These are phyloP conservation scores for Rhizoclosmatium hyalinum DNA, from an alignment of 371 early-diverging fungal species.

Conservation along the genomic window DNA sequence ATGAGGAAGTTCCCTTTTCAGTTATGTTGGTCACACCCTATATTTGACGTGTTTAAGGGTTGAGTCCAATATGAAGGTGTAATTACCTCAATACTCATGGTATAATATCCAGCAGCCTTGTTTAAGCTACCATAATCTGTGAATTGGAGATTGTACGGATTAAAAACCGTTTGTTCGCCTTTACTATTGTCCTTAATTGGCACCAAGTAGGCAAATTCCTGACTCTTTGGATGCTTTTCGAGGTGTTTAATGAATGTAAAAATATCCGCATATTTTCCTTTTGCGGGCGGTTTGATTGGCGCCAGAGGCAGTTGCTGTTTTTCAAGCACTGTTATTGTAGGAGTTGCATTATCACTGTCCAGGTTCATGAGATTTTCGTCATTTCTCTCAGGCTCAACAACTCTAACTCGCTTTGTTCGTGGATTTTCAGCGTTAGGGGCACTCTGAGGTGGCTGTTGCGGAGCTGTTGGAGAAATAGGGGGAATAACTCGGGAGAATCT, in stretches of 20 bases:
- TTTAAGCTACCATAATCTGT: conserved; percentile 40
- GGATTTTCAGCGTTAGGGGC: not conserved
- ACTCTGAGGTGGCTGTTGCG: not conserved
- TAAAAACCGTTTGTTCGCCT: conserved; percentile 33
- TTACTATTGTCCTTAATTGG: conserved; percentile 23
- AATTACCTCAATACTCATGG: conserved; percentile 45
- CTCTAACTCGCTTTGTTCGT: conserved; percentile 17
- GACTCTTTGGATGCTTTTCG: conserved; percentile 32
- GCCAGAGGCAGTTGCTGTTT: not conserved
- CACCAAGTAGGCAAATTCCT: conserved; percentile 47
- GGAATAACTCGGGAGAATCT: conserved; percentile 10
- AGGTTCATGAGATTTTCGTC: not conserved
- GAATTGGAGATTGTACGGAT: conserved; percentile 50
- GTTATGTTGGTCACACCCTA: conserved; percentile 50
- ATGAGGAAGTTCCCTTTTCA: conserved; percentile 39
- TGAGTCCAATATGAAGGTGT: not conserved
- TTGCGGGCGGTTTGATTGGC: not conserved
- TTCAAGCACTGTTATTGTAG: not conserved
- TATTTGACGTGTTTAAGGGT: not conserved
- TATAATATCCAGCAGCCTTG: conserved; percentile 43
- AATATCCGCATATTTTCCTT: conserved; percentile 15
- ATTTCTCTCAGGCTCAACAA: conserved; percentile 8
- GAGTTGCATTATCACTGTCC: not conserved
- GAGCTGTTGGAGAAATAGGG: conserved; percentile 15
- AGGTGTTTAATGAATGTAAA: conserved; percentile 39